These are phyloP conservation scores for Kurtzmaniella quercitrusa DNA, from an alignment of 1,139 yeast species.

Conservation along the genomic window DNA sequence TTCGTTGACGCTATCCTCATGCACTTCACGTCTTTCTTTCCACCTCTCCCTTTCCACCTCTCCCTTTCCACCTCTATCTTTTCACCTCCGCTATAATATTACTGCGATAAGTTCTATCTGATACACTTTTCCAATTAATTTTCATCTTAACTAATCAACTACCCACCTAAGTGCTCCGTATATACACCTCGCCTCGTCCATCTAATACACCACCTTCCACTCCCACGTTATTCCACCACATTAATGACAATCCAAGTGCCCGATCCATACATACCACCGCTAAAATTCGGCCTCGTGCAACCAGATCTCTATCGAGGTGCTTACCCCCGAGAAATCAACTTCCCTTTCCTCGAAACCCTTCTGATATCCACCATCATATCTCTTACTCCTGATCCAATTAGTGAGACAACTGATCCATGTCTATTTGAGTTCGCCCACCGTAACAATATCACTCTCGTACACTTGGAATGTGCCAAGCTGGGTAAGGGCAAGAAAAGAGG, in stretches of 20 bases:
- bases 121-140: background rate
- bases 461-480: conserved; percentile 60
- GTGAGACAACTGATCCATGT: conserved; percentile 46
- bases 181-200: too few relatives aligned
- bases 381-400: conserved; percentile 72
- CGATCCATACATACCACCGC: conserved; percentile 65
- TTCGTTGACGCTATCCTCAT: too few relatives aligned
- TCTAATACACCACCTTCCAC: too few relatives aligned
- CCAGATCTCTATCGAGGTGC: conserved; percentile 77
- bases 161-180: too few relatives aligned
- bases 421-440: conserved; percentile 47
- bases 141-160: too few relatives aligned
- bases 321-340: conserved; percentile 74
- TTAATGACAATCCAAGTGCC: conserved; percentile 18
- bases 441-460: conserved; percentile 51
- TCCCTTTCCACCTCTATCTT: background rate
- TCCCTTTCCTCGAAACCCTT: conserved; percentile 65
- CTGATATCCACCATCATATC: conserved; percentile 71
- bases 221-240: too few relatives aligned
- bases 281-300: conserved; percentile 70
- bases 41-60: background rate
- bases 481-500: conserved; percentile 77
- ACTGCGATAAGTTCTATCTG: background rate
- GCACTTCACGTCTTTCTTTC: background rate
- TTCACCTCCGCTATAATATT: background rate